phyloP scores from a whole-genome alignment of 108 stramenopile species.

The Pelagomonas calceolata region DNA sequence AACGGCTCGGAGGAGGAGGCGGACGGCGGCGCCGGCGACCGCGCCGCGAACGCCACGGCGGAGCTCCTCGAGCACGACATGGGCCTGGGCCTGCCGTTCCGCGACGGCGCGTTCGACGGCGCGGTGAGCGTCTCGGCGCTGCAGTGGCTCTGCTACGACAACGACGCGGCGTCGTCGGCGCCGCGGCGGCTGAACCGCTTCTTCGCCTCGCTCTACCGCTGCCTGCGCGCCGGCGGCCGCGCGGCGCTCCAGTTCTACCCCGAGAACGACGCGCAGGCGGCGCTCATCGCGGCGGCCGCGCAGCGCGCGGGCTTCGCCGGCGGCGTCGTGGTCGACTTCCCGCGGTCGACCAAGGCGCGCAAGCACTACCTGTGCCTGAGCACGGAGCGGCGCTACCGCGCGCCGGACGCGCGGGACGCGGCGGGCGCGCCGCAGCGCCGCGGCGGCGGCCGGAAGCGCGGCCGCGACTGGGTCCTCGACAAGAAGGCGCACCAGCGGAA shows the following conservation, averaged over 20 bases:
- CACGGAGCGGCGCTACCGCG: constrained; percentile 66
- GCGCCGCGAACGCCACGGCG: neutral
- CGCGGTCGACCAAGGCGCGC: constrained; percentile 97
- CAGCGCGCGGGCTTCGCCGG: constrained; percentile 85
- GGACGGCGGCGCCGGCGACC: neutral
- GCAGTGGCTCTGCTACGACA: constrained; percentile 94
- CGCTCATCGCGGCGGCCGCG: constrained; percentile 84
- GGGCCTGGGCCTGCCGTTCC: constrained; percentile 76
- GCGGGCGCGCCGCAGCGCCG: constrained; percentile 14
- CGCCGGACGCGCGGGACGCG: constrained; percentile 39
- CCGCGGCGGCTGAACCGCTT: constrained; percentile 77
- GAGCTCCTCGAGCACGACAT: neutral
- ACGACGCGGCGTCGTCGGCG: constrained; percentile 59
- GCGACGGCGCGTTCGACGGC: constrained; percentile 96
- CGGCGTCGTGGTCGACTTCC: constrained; percentile 98
- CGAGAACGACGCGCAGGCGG: constrained; percentile 83
- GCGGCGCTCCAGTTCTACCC: constrained; percentile 99
- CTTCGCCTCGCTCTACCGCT: constrained; percentile 85
- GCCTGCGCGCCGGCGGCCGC: constrained; percentile 74
- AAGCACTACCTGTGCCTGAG: constrained; percentile 94
- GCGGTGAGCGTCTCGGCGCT: constrained; percentile 93
- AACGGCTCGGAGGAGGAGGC: constrained; percentile 20
- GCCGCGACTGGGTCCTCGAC: constrained; percentile 90
- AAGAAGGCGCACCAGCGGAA: constrained; percentile 89
- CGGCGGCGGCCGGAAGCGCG: constrained; percentile 48